These are phyloP conservation scores for Polychaeton citri DNA, from an alignment of 2,329 filamentous ascomycete genomes.

Conservation along the genomic window DNA sequence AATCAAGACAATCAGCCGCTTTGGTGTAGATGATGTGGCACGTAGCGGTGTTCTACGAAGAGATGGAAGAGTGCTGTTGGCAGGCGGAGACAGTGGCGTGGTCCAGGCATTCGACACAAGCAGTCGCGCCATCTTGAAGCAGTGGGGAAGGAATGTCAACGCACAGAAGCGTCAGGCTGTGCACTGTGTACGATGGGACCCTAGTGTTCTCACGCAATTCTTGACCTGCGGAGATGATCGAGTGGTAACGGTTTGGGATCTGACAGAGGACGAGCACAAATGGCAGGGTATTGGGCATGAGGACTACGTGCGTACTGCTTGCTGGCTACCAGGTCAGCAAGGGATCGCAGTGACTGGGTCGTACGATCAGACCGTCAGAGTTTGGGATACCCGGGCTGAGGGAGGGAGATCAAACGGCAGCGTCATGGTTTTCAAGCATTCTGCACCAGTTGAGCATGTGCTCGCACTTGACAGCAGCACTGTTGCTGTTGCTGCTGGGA, in stretches of 20 bases:
- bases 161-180: slow-evolving; percentile 80
- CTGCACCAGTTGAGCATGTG: slow-evolving; percentile 78
- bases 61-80: slow-evolving; percentile 79
- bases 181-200: slow-evolving; percentile 86
- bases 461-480: slow-evolving; percentile 77
- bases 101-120: slow-evolving; percentile 92
- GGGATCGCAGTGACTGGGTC: slow-evolving; percentile 77
- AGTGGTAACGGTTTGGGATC: slow-evolving; percentile 87
- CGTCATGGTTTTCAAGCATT: slow-evolving; percentile 91
- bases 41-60: slow-evolving; percentile 77
- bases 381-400: slow-evolving; percentile 68
- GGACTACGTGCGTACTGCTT: slow-evolving; percentile 82
- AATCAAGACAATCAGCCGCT: slow-evolving; percentile 85
- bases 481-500: slow-evolving; percentile 71
- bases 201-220: slow-evolving; percentile 62
- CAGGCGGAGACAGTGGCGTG: slow-evolving; percentile 79
- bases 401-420: neutral
- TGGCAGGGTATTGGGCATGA: slow-evolving; percentile 73
- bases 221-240: slow-evolving; percentile 87
- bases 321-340: slow-evolving; percentile 65
- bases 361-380: slow-evolving; percentile 83
- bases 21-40: slow-evolving; percentile 65
- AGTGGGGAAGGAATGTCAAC: slow-evolving; percentile 43
- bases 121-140: slow-evolving; percentile 83
- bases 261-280: slow-evolving; percentile 64